These are phyloP conservation scores for Annulohypoxylon stygium DNA, from an alignment of 495 filamentous ascomycete species.

Conservation along the genomic window DNA sequence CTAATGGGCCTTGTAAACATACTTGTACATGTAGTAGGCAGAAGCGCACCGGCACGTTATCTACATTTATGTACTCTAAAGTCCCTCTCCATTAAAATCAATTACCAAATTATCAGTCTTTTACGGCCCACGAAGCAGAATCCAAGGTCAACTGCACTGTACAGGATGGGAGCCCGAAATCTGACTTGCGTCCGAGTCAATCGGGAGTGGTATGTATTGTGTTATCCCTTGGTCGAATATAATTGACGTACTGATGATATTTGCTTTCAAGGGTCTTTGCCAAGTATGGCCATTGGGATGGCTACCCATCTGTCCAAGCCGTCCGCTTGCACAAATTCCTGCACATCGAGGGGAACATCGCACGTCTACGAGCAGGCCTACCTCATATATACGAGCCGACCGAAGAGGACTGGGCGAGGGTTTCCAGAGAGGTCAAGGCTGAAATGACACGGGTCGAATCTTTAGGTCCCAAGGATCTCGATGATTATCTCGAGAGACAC, in stretches of 20 bases:
- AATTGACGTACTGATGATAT: background rate
- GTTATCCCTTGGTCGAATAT: background rate
- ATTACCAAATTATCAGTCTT: background rate
- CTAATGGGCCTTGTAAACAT: background rate
- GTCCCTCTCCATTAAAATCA: background rate
- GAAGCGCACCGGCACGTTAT: background rate
- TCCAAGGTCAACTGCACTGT: background rate
- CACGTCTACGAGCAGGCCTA: background rate
- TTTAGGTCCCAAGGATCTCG: background rate
- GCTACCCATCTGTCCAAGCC: background rate
- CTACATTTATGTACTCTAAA: background rate
- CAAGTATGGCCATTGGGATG: constrained; percentile 1
- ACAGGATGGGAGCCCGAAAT: background rate
- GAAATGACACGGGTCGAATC: background rate
- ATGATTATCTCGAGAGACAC: background rate
- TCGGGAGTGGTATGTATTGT: background rate
- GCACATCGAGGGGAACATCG: background rate
- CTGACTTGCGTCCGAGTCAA: background rate
- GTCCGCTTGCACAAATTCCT: background rate
- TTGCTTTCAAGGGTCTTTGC: background rate
- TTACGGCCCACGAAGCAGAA: no score
- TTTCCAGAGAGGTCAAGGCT: background rate
- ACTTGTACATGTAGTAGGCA: background rate
- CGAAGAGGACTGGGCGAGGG: background rate
- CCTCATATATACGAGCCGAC: background rate